A percentile compares a stretch with the other conserved stretches of the same genome.
phyloP scores from a whole-genome alignment of 306 rosid species.

The Inga oerstediana region DNA sequence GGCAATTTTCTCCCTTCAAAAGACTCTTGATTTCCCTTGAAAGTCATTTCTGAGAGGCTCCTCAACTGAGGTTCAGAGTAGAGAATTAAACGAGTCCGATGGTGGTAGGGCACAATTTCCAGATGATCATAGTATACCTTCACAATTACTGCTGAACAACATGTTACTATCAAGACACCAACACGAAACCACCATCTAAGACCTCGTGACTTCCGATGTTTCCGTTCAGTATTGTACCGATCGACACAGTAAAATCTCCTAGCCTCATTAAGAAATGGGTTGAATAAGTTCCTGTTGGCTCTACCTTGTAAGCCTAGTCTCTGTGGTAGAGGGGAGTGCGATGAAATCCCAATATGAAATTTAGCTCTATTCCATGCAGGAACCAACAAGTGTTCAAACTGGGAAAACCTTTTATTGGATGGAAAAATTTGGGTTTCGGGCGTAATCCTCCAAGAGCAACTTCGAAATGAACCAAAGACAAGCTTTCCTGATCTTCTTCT shows the following conservation, averaged over 20 bases:
- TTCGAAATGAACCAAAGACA: conserved; percentile 45
- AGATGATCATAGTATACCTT: conserved; percentile 58
- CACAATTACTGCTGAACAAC: conserved; percentile 58
- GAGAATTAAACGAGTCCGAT: conserved; percentile 68
- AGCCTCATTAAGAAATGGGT: conserved; percentile 34
- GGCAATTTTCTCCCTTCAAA: conserved; percentile 71
- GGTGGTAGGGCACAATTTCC: conserved; percentile 72
- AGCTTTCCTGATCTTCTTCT: conserved; percentile 37
- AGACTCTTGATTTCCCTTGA: conserved; percentile 49
- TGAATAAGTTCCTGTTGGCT: conserved; percentile 21
- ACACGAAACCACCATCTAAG: conserved; percentile 61
- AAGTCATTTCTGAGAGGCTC: conserved; percentile 59
- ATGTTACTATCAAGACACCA: conserved; percentile 34
- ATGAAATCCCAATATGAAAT: not conserved
- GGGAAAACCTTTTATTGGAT: not conserved
- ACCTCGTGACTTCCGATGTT: conserved; percentile 58
- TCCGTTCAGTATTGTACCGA: conserved; percentile 37
- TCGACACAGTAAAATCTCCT: conserved; percentile 76
- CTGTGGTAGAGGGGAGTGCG: not conserved
- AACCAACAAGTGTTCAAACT: not conserved
- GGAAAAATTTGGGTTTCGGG: conserved; percentile 15
- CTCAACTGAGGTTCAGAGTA: conserved; percentile 53
- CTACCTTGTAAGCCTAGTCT: conserved; percentile 22
- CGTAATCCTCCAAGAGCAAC: conserved; percentile 41
- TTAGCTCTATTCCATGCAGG: not conserved